Evolutionary conservation across 805 yeast genomes (phyloP).

Genomic region (Kluyveromyces starmeri): DNA sequence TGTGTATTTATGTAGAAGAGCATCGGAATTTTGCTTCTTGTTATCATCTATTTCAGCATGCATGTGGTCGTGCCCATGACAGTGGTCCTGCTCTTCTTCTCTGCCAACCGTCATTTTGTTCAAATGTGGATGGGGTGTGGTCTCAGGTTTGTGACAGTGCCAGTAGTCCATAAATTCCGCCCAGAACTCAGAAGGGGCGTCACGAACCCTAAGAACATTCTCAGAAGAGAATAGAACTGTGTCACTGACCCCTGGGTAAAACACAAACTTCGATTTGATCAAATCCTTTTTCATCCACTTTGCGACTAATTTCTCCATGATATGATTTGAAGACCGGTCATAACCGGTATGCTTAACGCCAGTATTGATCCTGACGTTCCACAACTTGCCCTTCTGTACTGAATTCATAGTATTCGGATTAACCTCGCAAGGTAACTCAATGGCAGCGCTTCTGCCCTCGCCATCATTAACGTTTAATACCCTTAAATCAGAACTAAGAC

Average conservation of each 20-base stretch:
- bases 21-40: neutral
- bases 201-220: slow-evolving; percentile 26
- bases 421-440: slow-evolving; percentile 1
- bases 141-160: slow-evolving; percentile 83
- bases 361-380: neutral
- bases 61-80: no score
- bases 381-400: neutral
- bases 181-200: slow-evolving; percentile 92
- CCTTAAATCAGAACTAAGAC: neutral
- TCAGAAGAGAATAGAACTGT: slow-evolving; percentile 5
- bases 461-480: neutral
- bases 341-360: neutral
- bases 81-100: no score
- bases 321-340: slow-evolving; percentile 9
- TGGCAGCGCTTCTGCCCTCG: neutral
- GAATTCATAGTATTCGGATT: neutral
- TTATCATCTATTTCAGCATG: no score
- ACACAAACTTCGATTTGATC: slow-evolving; percentile 4
- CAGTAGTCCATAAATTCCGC: slow-evolving; percentile 92
- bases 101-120: neutral
- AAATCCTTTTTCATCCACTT: slow-evolving; percentile 22
- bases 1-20: slow-evolving; percentile 10
- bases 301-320: slow-evolving; percentile 10
- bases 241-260: slow-evolving; percentile 15
- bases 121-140: neutral